These are phyloP conservation scores for Botrytis fabae DNA, from an alignment of 2,329 filamentous ascomycete genomes.

Conservation along the genomic window DNA sequence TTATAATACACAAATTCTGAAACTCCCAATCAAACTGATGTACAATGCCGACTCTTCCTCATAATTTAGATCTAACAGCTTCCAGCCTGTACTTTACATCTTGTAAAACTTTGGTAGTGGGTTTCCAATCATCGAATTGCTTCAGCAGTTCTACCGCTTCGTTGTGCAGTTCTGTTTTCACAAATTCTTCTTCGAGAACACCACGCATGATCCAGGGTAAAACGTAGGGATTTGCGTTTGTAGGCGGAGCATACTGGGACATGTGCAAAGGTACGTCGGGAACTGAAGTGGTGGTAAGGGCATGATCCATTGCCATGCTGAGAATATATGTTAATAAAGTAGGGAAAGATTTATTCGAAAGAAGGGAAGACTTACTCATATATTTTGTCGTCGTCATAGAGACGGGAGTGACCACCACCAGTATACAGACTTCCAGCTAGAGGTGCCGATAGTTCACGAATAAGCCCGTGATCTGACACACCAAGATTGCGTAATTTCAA, in stretches of 20 bases:
- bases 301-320: slow-evolving; percentile 68
- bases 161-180: slow-evolving; percentile 73
- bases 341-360: background rate
- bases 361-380: slow-evolving; percentile 61
- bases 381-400: slow-evolving; percentile 86
- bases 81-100: slow-evolving; percentile 95
- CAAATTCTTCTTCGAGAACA: slow-evolving; percentile 85
- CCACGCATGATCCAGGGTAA: slow-evolving; percentile 96
- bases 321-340: slow-evolving; percentile 23
- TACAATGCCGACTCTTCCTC: slow-evolving; percentile 18
- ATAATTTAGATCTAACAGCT: slow-evolving; percentile 81
- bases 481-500: slow-evolving; percentile 93
- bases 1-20: slow-evolving; percentile 18
- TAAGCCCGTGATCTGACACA: slow-evolving; percentile 86
- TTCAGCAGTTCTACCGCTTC: slow-evolving; percentile 79
- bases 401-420: slow-evolving; percentile 87
- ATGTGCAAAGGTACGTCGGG: slow-evolving; percentile 51
- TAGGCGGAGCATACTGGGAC: slow-evolving; percentile 51
- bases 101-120: slow-evolving; percentile 83
- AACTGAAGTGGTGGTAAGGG: slow-evolving; percentile 68
- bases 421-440: slow-evolving; percentile 88
- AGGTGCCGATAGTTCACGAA: slow-evolving; percentile 84
- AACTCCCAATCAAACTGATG: slow-evolving; percentile 2
- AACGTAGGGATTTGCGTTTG: slow-evolving; percentile 76
- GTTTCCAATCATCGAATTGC: slow-evolving; percentile 94